A percentile compares a stretch with the other conserved stretches of the same genome.
Evolutionary conservation across 257 asterid species (phyloP).

Genomic region (Fraxinus pennsylvanica): DNA sequence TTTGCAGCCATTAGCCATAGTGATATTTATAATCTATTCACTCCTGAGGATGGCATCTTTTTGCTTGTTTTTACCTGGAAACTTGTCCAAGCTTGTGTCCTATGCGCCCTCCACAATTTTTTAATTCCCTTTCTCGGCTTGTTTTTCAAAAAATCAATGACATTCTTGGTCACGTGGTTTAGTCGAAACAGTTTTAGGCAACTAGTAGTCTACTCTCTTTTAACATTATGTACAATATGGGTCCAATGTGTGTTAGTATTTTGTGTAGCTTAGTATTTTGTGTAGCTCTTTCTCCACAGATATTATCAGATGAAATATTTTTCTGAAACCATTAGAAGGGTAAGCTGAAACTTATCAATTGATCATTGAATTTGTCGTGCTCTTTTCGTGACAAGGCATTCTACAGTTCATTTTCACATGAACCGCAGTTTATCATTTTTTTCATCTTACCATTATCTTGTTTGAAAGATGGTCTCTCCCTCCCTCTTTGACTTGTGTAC

Average conservation of each 20-base stretch:
- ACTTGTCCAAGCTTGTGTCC: background rate
- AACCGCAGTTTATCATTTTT: conserved; percentile 14
- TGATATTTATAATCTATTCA: background rate
- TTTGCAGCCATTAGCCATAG: background rate
- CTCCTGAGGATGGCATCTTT: too few species aligned
- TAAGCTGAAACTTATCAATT: conserved; percentile 3
- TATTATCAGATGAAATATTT: background rate
- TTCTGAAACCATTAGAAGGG: background rate
- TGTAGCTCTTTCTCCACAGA: background rate
- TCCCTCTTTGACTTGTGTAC: background rate
- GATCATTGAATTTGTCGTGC: background rate
- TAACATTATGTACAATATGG: background rate
- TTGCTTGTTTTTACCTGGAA: too few species aligned
- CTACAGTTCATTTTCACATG: conserved; percentile 11
- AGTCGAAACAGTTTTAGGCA: background rate
- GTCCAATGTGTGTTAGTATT: background rate
- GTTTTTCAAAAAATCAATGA: background rate
- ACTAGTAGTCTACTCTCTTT: background rate
- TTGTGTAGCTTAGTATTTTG: background rate
- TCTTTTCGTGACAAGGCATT: background rate
- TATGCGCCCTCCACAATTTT: background rate
- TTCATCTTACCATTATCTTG: background rate
- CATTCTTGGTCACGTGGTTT: background rate
- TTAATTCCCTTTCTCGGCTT: background rate
- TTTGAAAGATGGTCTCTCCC: background rate